Evolutionary conservation across 768 basidiomycete species (phyloP), one percentile per base, ranked within the genome.

Genomic region (Podaxis mareebaensis): DNA sequence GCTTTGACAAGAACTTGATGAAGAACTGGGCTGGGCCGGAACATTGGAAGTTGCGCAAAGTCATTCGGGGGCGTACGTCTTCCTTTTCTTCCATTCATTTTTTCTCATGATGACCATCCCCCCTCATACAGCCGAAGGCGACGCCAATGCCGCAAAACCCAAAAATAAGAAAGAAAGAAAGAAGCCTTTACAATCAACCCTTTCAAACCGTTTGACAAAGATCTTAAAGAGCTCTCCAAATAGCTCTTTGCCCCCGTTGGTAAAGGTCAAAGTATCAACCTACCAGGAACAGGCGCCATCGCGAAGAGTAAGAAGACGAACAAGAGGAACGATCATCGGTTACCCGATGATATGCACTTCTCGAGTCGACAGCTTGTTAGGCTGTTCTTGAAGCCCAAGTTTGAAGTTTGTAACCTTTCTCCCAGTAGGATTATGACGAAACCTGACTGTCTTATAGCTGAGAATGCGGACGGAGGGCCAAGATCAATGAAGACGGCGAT

Each of bases 11-110:
- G 69, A 86, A 80, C 65, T 83, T 92, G 69, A 80, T 89, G 68
- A 96, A 93, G 82, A 96, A 96, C 68, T 99, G 97, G 97, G 97
- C 97, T 3, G 97, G 97, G 0, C 96, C 96, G 7, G 94, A 99
- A 75, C 97, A 99, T 72, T 99, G 97, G 96, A 99, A 96, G 73
- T 74, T 99, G 70, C 80, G 91, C 65, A 91, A 88, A 71, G 83
- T 88, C n/a, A 79, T 94, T 58, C 85, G 91, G 64, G 85, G 84
- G 80, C 83, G 94, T 96, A 66, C 75, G 87, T 74, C 12, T 55
- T 30, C 44, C 12, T 36, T 38, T 63, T 65, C 20, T 52, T 48
- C 38, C 49, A 13, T 53, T 53, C 53, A 11, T 24, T 58, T 24
- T 56, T 44, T 30, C 36, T 28, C 6, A 58, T 63, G 26, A 61